Base-by-base conservation (phyloP, 2,329 filamentous ascomycete species). In the Sclerotinia borealis region DNA sequence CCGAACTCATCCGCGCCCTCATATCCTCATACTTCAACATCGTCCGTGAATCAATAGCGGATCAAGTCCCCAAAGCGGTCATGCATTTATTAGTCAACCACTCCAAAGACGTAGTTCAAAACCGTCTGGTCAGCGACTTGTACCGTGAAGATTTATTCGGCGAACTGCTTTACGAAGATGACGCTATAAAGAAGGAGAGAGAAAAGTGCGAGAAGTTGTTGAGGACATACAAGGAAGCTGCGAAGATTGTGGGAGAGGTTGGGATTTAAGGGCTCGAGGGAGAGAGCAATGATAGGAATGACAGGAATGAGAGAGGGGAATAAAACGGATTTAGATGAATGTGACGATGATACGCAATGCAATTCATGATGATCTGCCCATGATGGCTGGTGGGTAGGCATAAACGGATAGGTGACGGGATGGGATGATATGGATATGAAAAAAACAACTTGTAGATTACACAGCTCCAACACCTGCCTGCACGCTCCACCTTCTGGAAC, bases 21-120 rank as follows among this genome's bases (percentile, higher is more conserved):
- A 99, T 99, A 76, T 96, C 91, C 37, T 97, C 93, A 1, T 99
- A 99, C 81, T 99, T 99, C 82, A 96, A 96, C 76, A 99, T 99
- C 73, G 95, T 99, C 52, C 91, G 95, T 67, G 95, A 99, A 78
- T 93, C 92, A n/a, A 96, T 97, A 72, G 93, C 93, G 50, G 95
- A 99, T 75, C 93, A 98, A 78, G 95, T 99, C 13, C 95, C 95
- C 69, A 99, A 99, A 79, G 95, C 95, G 6, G 90, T 99, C 70
- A 99, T 99, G 95, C 95, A 99, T 76, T 85, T 99, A 52, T 85
- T 99, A 39, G 95, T 99, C 74, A 99, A 99, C 78, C 91, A 97
- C 80, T 96, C 91, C 79, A 97, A 98, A 77, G 95, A 99, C 70
- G 93, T 93, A 15, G 93, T 99, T 37, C 95, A 99, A 77, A 99